These are phyloP conservation scores for Erythrophleum ivorense DNA, from an alignment of 331 rosid genomes.

Conservation along the genomic window DNA sequence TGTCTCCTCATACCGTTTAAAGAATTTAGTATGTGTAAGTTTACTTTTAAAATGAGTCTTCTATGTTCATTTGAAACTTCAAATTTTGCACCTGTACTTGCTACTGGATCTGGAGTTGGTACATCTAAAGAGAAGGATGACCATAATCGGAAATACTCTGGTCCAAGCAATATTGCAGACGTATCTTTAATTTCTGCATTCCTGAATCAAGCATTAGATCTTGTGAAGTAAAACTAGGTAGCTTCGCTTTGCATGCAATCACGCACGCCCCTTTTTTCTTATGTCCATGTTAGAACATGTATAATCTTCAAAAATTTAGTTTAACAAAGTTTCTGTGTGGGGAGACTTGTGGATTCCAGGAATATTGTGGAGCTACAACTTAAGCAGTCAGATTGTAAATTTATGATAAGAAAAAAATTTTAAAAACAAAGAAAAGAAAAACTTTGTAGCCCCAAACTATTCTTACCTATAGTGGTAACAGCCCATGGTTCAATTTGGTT, in stretches of 20 bases:
- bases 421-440: too few species aligned
- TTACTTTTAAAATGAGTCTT: too few species aligned
- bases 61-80: not conserved
- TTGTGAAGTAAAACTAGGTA: slow-evolving; percentile 70
- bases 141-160: slow-evolving; percentile 38
- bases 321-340: slow-evolving; percentile 40
- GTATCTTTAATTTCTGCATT: slow-evolving; percentile 59
- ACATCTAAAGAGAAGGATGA: slow-evolving; percentile 49
- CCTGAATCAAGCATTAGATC: slow-evolving; percentile 87
- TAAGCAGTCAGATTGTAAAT: slow-evolving; percentile 79
- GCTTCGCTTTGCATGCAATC: not conserved
- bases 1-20: too few species aligned
- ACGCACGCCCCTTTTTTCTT: not conserved
- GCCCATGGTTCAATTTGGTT: too few species aligned
- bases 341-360: slow-evolving; percentile 94
- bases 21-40: too few species aligned
- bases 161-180: slow-evolving; percentile 46
- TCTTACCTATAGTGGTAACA: too few species aligned
- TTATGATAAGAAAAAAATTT: slow-evolving; percentile 65
- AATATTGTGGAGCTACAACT: slow-evolving; percentile 84
- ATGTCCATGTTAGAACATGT: slow-evolving; percentile 22
- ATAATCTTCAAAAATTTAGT: slow-evolving; percentile 1
- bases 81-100: slow-evolving; percentile 59
- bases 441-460: too few species aligned
- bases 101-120: slow-evolving; percentile 48